These are phyloP conservation scores for Senecio squalidus DNA, from an alignment of 140 eudicot species.

Conservation along the genomic window DNA sequence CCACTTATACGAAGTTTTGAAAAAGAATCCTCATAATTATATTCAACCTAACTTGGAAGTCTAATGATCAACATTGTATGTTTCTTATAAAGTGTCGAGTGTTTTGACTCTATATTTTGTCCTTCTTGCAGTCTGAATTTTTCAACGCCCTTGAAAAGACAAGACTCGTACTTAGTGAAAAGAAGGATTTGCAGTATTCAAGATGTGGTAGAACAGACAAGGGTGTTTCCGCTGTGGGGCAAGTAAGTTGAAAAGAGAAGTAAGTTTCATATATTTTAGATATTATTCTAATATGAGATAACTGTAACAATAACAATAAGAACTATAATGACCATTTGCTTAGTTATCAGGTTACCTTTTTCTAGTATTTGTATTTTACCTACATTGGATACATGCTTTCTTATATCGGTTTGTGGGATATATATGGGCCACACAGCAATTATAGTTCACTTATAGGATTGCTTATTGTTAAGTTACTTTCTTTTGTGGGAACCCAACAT, in stretches of 20 bases:
- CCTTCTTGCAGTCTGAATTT: conserved; percentile 69
- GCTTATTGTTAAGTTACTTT: not conserved
- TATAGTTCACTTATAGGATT: not conserved
- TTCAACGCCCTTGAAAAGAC: conserved; percentile 77
- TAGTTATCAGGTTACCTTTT: not conserved
- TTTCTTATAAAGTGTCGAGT: not conserved
- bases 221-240: conserved; percentile 97
- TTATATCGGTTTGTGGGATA: not conserved
- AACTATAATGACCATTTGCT: not conserved
- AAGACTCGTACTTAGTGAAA: conserved; percentile 66
- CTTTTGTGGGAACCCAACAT: not conserved
- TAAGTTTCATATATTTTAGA: conserved; percentile 38
- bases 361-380: conserved; percentile 1
- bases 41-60: not conserved
- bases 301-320: not conserved
- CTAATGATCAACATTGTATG: not conserved
- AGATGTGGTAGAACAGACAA: conserved; percentile 99
- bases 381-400: conserved; percentile 1
- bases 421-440: conserved; percentile 1
- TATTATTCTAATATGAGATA: conserved; percentile 1
- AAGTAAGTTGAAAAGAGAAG: conserved; percentile 50
- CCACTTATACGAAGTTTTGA: not conserved
- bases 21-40: not conserved
- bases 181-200: conserved; percentile 66
- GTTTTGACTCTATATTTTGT: not conserved